A percentile compares a stretch with the other conserved stretches of the same genome.
Conservation (phyloP, 2,329 filamentous ascomycete species). For the Apiospora koreana region DNA sequence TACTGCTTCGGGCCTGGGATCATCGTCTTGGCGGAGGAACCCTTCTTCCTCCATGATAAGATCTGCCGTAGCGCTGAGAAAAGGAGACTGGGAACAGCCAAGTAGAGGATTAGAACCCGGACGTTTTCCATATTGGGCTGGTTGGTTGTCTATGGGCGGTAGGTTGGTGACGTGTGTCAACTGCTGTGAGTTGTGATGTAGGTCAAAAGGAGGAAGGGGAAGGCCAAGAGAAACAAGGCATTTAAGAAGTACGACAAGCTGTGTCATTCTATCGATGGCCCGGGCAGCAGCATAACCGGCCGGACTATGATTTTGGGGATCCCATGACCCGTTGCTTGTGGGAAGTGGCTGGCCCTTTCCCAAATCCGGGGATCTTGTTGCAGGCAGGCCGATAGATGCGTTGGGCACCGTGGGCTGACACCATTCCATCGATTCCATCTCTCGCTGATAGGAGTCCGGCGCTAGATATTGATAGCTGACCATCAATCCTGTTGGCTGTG, state of each 20-base stretch:
- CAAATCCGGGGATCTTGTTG: not conserved
- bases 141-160: not conserved
- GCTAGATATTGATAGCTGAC: not conserved
- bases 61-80: constrained; percentile 42
- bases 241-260: not conserved
- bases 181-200: not conserved
- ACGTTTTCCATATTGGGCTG: constrained; percentile 39
- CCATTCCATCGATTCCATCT: not conserved
- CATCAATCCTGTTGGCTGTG: not conserved
- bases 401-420: not conserved
- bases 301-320: not conserved
- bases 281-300: not conserved
- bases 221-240: not conserved
- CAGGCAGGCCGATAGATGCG: not conserved
- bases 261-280: not conserved
- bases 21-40: constrained; percentile 23
- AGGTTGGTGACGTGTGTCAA: not conserved
- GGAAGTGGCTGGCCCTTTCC: not conserved
- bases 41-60: constrained; percentile 35
- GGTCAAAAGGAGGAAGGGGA: not conserved
- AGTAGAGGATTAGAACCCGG: constrained; percentile 42
- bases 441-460: not conserved
- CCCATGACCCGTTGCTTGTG: not conserved
- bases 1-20: constrained; percentile 50
- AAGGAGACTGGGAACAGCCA: constrained; percentile 47